A percentile compares a stretch with the other conserved stretches of the same genome.
Evolutionary conservation across 2,329 filamentous ascomycete species (phyloP).

Genomic region (Fusarium goolgardi): DNA sequence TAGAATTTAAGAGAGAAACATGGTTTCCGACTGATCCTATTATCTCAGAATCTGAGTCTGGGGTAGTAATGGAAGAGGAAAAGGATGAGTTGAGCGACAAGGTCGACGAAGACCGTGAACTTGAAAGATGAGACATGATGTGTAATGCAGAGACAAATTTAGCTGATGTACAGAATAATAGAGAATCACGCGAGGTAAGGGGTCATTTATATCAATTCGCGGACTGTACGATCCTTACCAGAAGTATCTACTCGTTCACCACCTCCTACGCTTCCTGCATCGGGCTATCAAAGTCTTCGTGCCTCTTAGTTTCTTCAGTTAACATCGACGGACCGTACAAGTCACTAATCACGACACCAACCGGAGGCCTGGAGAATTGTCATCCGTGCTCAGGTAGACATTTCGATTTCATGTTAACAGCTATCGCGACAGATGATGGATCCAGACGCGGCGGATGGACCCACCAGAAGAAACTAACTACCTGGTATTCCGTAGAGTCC

Average conservation of each 20-base stretch:
- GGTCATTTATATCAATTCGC: background rate
- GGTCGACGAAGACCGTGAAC: conserved; percentile 5
- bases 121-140: background rate
- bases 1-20: background rate
- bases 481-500: background rate
- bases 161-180: too few relatives aligned
- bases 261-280: background rate
- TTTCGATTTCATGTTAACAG: background rate
- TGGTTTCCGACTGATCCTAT: background rate
- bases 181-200: too few relatives aligned
- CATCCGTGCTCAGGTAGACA: background rate
- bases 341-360: background rate
- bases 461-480: background rate
- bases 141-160: background rate
- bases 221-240: background rate
- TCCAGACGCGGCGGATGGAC: background rate
- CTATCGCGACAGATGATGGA: background rate
- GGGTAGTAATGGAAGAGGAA: background rate
- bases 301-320: too few relatives aligned
- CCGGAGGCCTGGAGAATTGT: background rate
- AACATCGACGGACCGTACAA: background rate
- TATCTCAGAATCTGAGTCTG: conserved; percentile 1
- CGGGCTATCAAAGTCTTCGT: background rate
- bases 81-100: background rate
- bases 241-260: background rate